Evolutionary conservation across 805 yeast species (phyloP), one percentile per base, ranked within the genome.

Genomic region (Starmera caribaea): DNA sequence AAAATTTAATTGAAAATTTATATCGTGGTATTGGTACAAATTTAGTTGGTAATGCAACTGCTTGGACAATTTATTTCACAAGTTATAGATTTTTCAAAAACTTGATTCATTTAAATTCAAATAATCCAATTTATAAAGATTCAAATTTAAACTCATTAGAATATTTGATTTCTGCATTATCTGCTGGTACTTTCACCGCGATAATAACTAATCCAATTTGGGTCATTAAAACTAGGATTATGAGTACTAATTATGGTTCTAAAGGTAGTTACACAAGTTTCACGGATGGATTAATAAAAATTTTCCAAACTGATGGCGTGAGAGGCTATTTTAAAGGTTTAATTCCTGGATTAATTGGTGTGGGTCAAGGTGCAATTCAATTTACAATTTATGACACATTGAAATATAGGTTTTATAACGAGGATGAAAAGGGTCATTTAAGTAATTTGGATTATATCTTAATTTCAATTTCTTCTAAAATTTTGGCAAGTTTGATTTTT

Each of bases 41-140:
- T 53, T 51, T 90, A 5, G 31, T 85, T 0, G 98, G 97, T 1
- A 87, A 88, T 47, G 76, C 94, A 0, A 56, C 76, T 0, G 90
- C 95, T 0, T 92, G 98, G 97, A 83, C 87, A 0, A 57, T 85
- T 6, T 92, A 92, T 54, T 92, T 92, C 60, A 73, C 80, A 27
- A 63, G 85, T 32, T 92, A 89, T 59, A 72, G 82, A 30, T 71
- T 69, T 41, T 70, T 74, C 45, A 85, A 84, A 45, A 67, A 62
- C 37, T 28, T 51, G 8, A 52, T 53, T 38, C 57, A 55, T 32
- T 8, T 30, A n/a, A 36, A 34, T 34, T 32, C 42, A 38, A 14
- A 40, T 38, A 8, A 28, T 3, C 9, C 7, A n/a, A 9, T n/a
- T 2, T 38, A 43, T 12, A 43, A 52, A n/a, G 69, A 69, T 42